These are phyloP conservation scores for Candida cerambycidarum DNA, from an alignment of 805 yeast genomes.

Conservation along the genomic window DNA sequence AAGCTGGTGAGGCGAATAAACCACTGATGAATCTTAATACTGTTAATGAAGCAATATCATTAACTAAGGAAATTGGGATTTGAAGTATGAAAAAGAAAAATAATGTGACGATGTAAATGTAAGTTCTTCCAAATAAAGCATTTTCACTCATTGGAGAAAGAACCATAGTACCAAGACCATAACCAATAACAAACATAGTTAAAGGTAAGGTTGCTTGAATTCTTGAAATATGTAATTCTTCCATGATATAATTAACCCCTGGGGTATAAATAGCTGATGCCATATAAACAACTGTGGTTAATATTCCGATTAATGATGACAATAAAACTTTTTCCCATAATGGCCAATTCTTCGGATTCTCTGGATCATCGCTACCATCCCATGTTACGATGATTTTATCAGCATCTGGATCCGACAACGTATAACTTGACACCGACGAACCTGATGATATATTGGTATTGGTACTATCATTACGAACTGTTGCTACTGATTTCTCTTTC, in stretches of 20 bases:
- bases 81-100: conserved; percentile 53
- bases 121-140: conserved; percentile 53
- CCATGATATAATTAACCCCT: conserved; percentile 44
- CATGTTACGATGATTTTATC: conserved; percentile 5
- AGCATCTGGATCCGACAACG: neutral
- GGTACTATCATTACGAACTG: neutral
- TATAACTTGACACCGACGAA: neutral
- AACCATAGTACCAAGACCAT: conserved; percentile 61
- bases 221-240: conserved; percentile 43
- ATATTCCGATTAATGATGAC: conserved; percentile 21
- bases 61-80: conserved; percentile 54
- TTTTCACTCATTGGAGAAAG: conserved; percentile 62
- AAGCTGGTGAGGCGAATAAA: conserved; percentile 54
- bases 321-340: conserved; percentile 36
- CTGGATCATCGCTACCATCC: conserved; percentile 44
- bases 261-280: conserved; percentile 60
- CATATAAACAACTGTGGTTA: conserved; percentile 41
- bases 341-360: conserved; percentile 60
- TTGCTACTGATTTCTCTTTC: neutral
- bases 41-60: conserved; percentile 51
- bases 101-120: conserved; percentile 49
- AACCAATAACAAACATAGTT: conserved; percentile 58
- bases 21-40: conserved; percentile 56
- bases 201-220: conserved; percentile 52
- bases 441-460: neutral